Percentiles rank a stretch among this genome's conserved stretches.
Conservation (phyloP, 2,329 filamentous ascomycete genomes). For the Microdochium paspali region DNA sequence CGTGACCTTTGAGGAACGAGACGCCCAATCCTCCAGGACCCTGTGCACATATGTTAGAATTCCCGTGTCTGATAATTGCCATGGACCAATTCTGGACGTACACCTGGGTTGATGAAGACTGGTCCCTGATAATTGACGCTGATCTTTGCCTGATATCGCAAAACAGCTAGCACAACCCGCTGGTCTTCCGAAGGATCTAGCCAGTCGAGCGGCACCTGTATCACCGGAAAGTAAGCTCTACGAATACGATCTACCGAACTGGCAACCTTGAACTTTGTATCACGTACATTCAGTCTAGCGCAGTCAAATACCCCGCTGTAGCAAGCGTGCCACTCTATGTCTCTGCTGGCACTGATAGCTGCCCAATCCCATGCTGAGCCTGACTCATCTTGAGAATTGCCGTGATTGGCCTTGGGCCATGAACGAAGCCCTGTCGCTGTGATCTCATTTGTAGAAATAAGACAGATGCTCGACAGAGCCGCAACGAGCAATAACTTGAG, state of each 20-base stretch:
- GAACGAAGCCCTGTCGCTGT: no score
- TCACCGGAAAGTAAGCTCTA: no score
- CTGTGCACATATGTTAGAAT: no score
- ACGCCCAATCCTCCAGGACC: constrained; percentile 39
- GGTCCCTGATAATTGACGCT: constrained; percentile 18
- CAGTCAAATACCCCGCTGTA: constrained; percentile 7
- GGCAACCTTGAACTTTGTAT: no score
- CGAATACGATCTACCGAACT: no score
- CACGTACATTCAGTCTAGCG: constrained; percentile 8
- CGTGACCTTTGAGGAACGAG: constrained; percentile 19
- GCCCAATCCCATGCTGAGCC: constrained; percentile 8
- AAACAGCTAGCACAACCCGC: constrained; percentile 24
- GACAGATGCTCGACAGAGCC: no score
- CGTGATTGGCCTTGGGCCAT: no score
- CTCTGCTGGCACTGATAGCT: constrained; percentile 18
- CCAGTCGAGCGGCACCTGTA: constrained; percentile 26
- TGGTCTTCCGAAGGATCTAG: constrained; percentile 20
- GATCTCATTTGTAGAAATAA: no score
- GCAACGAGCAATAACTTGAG: no score
- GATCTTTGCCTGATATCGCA: constrained; percentile 11
- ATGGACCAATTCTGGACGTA: no score
- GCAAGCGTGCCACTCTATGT: constrained; percentile 23
- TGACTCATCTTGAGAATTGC: no score
- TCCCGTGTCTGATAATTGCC: no score
- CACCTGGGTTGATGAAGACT: constrained; percentile 29